Base-by-base conservation (phyloP, 306 rosid species). In the Vigna angularis region DNA sequence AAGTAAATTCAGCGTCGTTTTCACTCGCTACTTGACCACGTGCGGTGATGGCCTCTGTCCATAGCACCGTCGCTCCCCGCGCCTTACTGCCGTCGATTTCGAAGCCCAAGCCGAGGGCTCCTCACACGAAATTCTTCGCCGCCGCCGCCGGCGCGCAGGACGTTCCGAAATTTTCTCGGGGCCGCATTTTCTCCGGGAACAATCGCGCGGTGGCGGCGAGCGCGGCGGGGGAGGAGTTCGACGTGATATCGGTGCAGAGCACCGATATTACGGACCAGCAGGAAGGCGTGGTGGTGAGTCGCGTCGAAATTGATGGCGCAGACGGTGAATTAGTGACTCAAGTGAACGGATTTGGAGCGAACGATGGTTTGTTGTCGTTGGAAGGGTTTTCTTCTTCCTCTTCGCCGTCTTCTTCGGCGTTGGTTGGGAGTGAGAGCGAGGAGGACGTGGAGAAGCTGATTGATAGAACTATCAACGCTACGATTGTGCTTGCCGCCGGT, bases 401-500 rank as follows among this genome's bases (percentile, higher is more conserved):
- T 47, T 71, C 90, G 61, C 70, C 94, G 20, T 75, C 92, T 48
- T 72, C 91, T 72, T 82, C 94, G 16, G 86, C 78, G 14, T 70
- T 89, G 30, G 79, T 71, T 80, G 93, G 91, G 34, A 83, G 83
- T 34, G 87, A 78, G 83, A 81, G 50, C 48, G 90, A 65, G 63
- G 84, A 82, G 80, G 80, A 61, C 22, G 51, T 81, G 65, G 90
- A 81, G 81, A 91, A 84, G 85, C 79, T 89, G 8, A 55, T 91
- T 15, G 93, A 93, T 86, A 88, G 99, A 70, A 89, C 84, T 55
- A 90, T 95, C 67, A 95, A 95, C 66, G 97, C 91, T 9, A 22
- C 93, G 48, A 87, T 95, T 81, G 93, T 91, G 20, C 92, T 95
- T 51, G 94, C 89, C 4, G 98, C 97, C 73, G 98, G 99, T 49